Evolutionary conservation across 305 asterid species (phyloP).

Genomic region (Lippia alba): DNA sequence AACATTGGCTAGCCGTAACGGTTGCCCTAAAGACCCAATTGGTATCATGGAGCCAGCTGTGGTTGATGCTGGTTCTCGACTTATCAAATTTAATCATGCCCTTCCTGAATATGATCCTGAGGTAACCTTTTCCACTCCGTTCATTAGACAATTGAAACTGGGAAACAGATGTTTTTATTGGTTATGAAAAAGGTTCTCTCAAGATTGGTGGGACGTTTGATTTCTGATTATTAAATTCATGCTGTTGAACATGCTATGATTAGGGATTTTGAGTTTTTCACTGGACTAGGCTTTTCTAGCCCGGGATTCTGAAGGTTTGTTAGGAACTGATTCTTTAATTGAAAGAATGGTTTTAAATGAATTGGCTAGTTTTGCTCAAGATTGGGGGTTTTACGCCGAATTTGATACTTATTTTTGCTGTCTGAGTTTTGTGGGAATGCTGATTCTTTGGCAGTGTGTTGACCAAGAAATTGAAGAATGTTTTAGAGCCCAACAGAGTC

Average conservation of each 20-base stretch:
- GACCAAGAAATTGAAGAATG: conserved; percentile 21
- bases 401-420: conserved; percentile 20
- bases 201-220: conserved; percentile 12
- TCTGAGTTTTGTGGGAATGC: conserved; percentile 11
- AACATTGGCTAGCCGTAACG: conserved; percentile 24
- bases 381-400: conserved; percentile 26
- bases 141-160: conserved; percentile 39
- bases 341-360: conserved; percentile 19
- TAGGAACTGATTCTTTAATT: conserved; percentile 10
- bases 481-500: conserved; percentile 19
- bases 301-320: conserved; percentile 18
- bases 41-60: conserved; percentile 77
- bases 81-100: conserved; percentile 68
- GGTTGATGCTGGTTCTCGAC: conserved; percentile 70
- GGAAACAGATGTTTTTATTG: conserved; percentile 16
- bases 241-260: conserved; percentile 11
- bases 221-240: conserved; percentile 7
- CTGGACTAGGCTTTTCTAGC: conserved; percentile 29
- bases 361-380: not conserved
- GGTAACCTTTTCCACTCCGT: conserved; percentile 22
- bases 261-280: conserved; percentile 10
- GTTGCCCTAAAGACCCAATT: conserved; percentile 24
- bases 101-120: conserved; percentile 54
- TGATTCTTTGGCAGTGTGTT: conserved; percentile 21
- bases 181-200: not conserved